A percentile compares a stretch with the other conserved stretches of the same genome.
Evolutionary conservation across 2,329 filamentous ascomycete genomes (phyloP).

Genomic region (Fusarium irregulare): DNA sequence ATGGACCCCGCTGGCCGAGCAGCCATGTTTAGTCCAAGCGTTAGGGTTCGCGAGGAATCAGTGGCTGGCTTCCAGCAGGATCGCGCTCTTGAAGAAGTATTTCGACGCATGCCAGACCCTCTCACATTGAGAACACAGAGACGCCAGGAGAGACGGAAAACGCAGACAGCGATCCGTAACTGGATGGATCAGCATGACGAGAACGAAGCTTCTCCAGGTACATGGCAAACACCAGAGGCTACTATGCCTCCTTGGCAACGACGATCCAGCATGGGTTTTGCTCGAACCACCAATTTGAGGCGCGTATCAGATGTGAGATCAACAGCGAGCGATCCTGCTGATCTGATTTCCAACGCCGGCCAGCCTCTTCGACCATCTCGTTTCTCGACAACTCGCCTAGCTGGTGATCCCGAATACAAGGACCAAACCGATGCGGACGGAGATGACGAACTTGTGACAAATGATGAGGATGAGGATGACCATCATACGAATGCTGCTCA

Average conservation of each 20-base stretch:
- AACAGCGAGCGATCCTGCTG: slow-evolving; percentile 71
- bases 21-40: slow-evolving; percentile 78
- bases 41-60: slow-evolving; percentile 84
- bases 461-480: slow-evolving; percentile 77
- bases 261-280: slow-evolving; percentile 64
- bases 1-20: slow-evolving; percentile 65
- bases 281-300: slow-evolving; percentile 59
- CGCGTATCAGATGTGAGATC: slow-evolving; percentile 68
- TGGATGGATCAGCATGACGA: slow-evolving; percentile 86
- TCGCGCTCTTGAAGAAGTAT: slow-evolving; percentile 89
- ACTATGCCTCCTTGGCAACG: slow-evolving; percentile 61
- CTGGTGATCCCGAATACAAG: slow-evolving; percentile 56
- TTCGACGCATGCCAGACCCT: slow-evolving; percentile 77
- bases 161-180: slow-evolving; percentile 82
- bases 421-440: slow-evolving; percentile 85
- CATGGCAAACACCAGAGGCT: slow-evolving; percentile 63
- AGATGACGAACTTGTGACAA: slow-evolving; percentile 88
- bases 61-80: slow-evolving; percentile 91
- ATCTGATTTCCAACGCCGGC: slow-evolving; percentile 67
- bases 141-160: slow-evolving; percentile 75
- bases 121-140: slow-evolving; percentile 69
- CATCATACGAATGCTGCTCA: slow-evolving; percentile 58
- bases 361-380: slow-evolving; percentile 44
- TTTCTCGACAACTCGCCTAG: slow-evolving; percentile 55
- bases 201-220: slow-evolving; percentile 57